These are phyloP conservation scores for Blastobotrys niveus DNA, from an alignment of 1,139 yeast species.

Conservation along the genomic window DNA sequence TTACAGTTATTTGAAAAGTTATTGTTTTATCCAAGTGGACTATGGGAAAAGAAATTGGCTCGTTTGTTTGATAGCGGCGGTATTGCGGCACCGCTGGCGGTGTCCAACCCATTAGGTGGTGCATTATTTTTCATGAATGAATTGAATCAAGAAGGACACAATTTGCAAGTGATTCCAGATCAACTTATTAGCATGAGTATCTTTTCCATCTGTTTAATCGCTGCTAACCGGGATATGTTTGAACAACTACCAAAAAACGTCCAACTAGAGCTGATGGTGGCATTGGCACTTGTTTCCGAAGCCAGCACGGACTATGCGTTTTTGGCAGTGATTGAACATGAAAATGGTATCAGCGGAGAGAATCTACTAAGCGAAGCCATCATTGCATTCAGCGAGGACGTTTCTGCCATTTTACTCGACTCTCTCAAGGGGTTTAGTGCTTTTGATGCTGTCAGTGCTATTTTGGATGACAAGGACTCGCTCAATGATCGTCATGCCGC, in stretches of 20 bases:
- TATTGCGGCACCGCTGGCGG: constrained; percentile 16
- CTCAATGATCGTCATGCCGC: constrained; percentile 7
- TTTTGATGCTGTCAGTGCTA: constrained; percentile 13
- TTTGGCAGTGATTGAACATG: constrained; percentile 15
- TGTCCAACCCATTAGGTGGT: constrained; percentile 17
- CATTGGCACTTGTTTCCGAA: constrained; percentile 16
- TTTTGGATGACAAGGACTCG: constrained; percentile 7
- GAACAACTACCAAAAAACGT: constrained; percentile 14
- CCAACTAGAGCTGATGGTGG: constrained; percentile 15
- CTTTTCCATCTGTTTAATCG: constrained; percentile 16
- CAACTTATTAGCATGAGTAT: constrained; percentile 17
- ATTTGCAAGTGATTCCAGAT: constrained; percentile 17
- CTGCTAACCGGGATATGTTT: constrained; percentile 13
- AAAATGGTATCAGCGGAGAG: constrained; percentile 15
- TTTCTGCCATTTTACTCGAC: constrained; percentile 13
- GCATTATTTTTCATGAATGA: constrained; percentile 15
- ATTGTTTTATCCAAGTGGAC: constrained; percentile 15
- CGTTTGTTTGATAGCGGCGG: constrained; percentile 13
- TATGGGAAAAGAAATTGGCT: constrained; percentile 13
- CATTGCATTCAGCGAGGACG: constrained; percentile 17
- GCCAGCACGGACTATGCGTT: constrained; percentile 18
- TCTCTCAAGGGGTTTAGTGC: constrained; percentile 12
- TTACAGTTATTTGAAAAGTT: constrained; percentile 16
- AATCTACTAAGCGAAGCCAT: constrained; percentile 17
- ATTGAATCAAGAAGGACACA: constrained; percentile 11